Conservation (phyloP, 176 grass and related monocot species). For the Chrysopogon serrulatus region DNA sequence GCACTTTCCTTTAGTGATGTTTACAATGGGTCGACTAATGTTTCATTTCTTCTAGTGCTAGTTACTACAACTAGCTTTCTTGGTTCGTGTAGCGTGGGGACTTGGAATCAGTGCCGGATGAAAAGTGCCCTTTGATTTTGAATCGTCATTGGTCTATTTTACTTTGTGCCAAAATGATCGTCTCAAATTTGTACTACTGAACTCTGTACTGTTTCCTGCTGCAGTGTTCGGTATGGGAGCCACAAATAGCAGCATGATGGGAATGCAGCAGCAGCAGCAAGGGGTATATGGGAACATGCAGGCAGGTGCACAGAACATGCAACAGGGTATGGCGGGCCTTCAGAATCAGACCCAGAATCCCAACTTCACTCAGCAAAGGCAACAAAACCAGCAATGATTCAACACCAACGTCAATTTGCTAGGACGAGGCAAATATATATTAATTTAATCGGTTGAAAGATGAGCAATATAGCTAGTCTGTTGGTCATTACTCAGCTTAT, state of each 20-base stretch:
- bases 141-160: neutral
- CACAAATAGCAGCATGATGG: slow-evolving; percentile 65
- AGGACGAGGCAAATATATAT: neutral
- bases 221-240: slow-evolving; percentile 79
- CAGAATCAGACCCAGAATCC: slow-evolving; percentile 69
- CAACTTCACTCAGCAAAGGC: slow-evolving; percentile 82
- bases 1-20: neutral
- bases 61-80: neutral
- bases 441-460: neutral
- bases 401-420: neutral
- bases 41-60: neutral
- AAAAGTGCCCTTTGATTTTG: neutral
- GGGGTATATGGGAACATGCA: slow-evolving; percentile 71
- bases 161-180: neutral
- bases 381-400: slow-evolving; percentile 75
- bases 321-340: slow-evolving; percentile 83
- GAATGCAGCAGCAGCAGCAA: slow-evolving; percentile 88
- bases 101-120: neutral
- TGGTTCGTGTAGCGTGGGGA: neutral
- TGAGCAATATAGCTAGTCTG: neutral
- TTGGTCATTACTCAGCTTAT: neutral
- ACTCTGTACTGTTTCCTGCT: neutral
- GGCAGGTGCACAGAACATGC: slow-evolving; percentile 63
- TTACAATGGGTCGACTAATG: neutral
- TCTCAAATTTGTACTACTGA: neutral